Conservation (phyloP, 176 grass and related monocot species). For the Alopecurus myosuroides region DNA sequence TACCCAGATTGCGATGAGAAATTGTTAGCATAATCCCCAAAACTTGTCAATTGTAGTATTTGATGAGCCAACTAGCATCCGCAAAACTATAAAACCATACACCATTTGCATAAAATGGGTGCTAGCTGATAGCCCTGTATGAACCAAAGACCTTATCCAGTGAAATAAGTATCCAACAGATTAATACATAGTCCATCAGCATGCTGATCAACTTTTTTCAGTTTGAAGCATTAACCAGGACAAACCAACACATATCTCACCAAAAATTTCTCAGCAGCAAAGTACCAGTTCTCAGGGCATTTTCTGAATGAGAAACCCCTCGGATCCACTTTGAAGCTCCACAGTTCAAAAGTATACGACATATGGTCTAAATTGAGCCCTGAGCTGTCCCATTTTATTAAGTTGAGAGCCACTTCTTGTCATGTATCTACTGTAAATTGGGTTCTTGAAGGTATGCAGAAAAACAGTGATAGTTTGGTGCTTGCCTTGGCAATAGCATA, state of each 20-base stretch:
- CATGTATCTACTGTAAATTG: slow-evolving; percentile 44
- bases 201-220: slow-evolving; percentile 42
- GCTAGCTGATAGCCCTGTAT: slow-evolving; percentile 29
- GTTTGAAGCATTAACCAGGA: slow-evolving; percentile 37
- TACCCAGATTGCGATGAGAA: slow-evolving; percentile 44
- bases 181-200: slow-evolving; percentile 31
- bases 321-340: slow-evolving; percentile 23
- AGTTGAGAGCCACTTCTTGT: slow-evolving; percentile 34
- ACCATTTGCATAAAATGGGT: slow-evolving; percentile 32
- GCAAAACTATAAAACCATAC: slow-evolving; percentile 34
- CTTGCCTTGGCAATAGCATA: slow-evolving; percentile 96
- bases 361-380: slow-evolving; percentile 13
- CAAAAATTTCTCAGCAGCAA: slow-evolving; percentile 24
- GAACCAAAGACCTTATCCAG: slow-evolving; percentile 38
- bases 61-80: slow-evolving; percentile 43
- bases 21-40: slow-evolving; percentile 52
- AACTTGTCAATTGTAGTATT: slow-evolving; percentile 32
- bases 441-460: slow-evolving; percentile 61
- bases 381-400: slow-evolving; percentile 31
- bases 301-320: slow-evolving; percentile 31
- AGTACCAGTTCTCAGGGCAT: slow-evolving; percentile 9
- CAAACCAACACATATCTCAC: slow-evolving; percentile 20
- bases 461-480: slow-evolving; percentile 63
- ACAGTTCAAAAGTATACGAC: slow-evolving; percentile 26
- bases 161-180: slow-evolving; percentile 28